Evolutionary conservation across 2,329 filamentous ascomycete species (phyloP).

Genomic region (Alternaria tenuissima): DNA sequence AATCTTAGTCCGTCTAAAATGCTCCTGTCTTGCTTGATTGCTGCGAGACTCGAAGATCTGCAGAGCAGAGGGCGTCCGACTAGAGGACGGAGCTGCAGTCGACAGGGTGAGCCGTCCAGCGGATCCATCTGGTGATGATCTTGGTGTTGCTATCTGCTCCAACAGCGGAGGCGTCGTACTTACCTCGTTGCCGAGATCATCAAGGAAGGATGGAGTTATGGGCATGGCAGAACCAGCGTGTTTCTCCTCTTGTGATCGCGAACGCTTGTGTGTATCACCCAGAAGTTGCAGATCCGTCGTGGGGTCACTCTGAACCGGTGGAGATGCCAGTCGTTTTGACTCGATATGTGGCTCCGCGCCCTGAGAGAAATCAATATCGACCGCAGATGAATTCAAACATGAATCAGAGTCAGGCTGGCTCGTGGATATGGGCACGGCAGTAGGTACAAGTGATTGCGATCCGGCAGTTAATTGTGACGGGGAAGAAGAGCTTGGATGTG

Average conservation of each 20-base stretch:
- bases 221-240: neutral
- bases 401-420: neutral
- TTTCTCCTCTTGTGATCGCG: neutral
- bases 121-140: neutral
- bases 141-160: neutral
- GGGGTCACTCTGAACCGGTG: neutral
- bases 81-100: neutral
- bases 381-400: neutral
- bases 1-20: constrained; percentile 5
- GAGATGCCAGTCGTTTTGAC: neutral
- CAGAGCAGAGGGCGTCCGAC: neutral
- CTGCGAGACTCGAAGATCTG: neutral
- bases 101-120: neutral
- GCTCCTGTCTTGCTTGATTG: neutral
- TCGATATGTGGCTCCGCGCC: neutral
- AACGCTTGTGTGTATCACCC: neutral
- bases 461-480: neutral
- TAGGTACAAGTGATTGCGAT: neutral
- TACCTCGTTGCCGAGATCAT: neutral
- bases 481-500: neutral
- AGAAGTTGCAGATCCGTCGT: neutral
- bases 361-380: neutral
- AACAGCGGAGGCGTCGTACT: neutral
- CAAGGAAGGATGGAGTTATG: neutral
- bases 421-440: neutral